Base-by-base conservation (phyloP, 345 rosid species). In the Stellera chamaejasme region DNA sequence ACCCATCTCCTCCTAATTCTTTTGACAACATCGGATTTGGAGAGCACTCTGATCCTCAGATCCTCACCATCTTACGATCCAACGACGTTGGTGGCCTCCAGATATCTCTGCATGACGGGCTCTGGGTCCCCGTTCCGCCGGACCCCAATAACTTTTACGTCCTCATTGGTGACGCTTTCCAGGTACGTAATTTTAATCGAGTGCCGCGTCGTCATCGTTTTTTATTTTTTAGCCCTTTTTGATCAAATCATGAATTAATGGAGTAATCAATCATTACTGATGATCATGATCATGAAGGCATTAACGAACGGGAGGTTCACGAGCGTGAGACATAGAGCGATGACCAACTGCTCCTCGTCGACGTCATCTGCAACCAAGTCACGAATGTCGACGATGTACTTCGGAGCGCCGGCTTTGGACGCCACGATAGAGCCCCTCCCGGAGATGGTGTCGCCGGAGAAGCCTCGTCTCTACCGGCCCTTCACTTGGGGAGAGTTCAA, bases 21-120 rank as follows among this genome's bases (percentile, higher is more conserved):
- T 71, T 68, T 45, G 47, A 55, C 36, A 26, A 75, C 50, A 71
- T 89, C 19, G 99, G 99, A 10, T 82, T 93, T 14, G 99, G 99
- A 2, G 99, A 85, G 71, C 97, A 93, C 60, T 83, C 97, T 27
- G 99, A 93, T 85, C 99, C 97, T 73, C 99, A 93, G 88, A 93
- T 93, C 69, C 45, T 93, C 68, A 90, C 99, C 59, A 56, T 93
- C 49, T 49, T 93, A 39, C 59, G 92, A 76, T 93, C 99, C 63
- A 93, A 93, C 88, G 96, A 85, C 26, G 99, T 83, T 6, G 81
- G 69, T 51, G 99, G 99, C 64, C 93, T 93, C 48, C 87, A 93
- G 66, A 80, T 93, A 56, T 70, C 72, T 65, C 49, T 79, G 52
- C 70, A 50, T 11, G 88, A 79, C 27, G 88, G 86, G 2, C 54